Base-by-base conservation (phyloP, 164 flowering plant species). In the Umbilicus rupestris region DNA sequence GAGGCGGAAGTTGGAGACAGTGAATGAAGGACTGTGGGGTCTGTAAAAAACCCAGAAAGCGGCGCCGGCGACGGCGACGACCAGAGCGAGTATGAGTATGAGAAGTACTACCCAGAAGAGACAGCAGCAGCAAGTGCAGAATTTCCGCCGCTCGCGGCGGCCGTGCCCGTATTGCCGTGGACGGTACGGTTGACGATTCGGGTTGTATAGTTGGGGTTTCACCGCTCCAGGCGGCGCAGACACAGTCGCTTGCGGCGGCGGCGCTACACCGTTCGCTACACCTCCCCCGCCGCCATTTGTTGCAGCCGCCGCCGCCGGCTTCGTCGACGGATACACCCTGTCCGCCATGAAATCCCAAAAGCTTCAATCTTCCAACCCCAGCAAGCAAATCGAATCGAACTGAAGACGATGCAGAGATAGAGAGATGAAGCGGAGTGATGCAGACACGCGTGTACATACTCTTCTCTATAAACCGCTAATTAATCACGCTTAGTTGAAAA, bases 21-120 rank as follows among this genome's bases (percentile, higher is more conserved):
- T 24, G 85, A 87, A 87, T 1, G 66, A 28, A 0, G 92, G 92
- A 39, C 75, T 78, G 63, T 76, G 82, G 8, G 92, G 92, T 31
- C 74, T 82, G 86, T 83, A 87, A 62, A 87, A 69, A 33, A 79
- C 60, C 79, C 80, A 85, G 66, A 82, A 63, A 26, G 72, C 84
- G 19, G 81, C 77, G 65, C 74, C 81, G 73, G 81, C 84, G 45
- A 78, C 75, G 67, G 84, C 80, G 63, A 74, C 81, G 39, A 83
- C 31, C 50, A 85, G 75, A 69, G 76, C 63, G 50, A 82, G 44
- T 52, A 50, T 22, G 47, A 83, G 62, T 47, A 81, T 2, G 14
- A 76, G 3, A 44, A 83, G 76, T 2, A 78, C 55, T 1, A 72
- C 19, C 80, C 84, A 83, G 75, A 83, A 69, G 66, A 75, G 78